Evolutionary conservation across 495 filamentous ascomycete species (phyloP).

Genomic region (Penicillium pulvis): DNA sequence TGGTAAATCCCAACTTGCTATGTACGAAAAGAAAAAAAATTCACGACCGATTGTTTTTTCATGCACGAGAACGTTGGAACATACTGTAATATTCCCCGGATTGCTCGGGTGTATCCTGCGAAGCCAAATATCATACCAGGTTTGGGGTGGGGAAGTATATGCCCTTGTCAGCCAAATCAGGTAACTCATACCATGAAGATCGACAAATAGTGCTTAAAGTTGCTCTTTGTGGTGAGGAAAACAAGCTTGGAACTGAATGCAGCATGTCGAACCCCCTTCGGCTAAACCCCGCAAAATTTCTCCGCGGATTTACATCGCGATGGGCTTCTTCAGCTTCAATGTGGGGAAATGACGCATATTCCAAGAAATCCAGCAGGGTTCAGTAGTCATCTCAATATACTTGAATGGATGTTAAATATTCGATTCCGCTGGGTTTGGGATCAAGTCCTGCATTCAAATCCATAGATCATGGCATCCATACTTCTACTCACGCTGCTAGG

Average conservation of each 20-base stretch:
- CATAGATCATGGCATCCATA: neutral
- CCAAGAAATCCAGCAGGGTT: neutral
- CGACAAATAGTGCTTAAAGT: constrained; percentile 10
- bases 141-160: no score
- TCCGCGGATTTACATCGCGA: constrained; percentile 3
- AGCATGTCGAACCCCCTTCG: constrained; percentile 10
- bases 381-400: neutral
- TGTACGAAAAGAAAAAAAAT: no score
- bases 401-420: neutral
- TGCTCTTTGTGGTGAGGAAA: neutral
- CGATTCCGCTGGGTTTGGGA: neutral
- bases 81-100: no score
- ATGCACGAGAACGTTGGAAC: no score
- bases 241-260: neutral
- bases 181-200: constrained; percentile 1
- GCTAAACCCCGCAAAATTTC: neutral
- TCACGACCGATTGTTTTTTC: no score
- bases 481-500: constrained; percentile 10
- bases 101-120: no score
- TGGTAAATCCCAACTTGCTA: no score
- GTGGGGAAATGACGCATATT: neutral
- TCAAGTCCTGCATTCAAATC: neutral
- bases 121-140: no score
- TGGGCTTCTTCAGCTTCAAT: constrained; percentile 2
- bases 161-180: neutral